A percentile compares a stretch with the other conserved stretches of the same genome.
phyloP scores from a whole-genome alignment of 106 monocot species.

The Dioscorea alata region DNA sequence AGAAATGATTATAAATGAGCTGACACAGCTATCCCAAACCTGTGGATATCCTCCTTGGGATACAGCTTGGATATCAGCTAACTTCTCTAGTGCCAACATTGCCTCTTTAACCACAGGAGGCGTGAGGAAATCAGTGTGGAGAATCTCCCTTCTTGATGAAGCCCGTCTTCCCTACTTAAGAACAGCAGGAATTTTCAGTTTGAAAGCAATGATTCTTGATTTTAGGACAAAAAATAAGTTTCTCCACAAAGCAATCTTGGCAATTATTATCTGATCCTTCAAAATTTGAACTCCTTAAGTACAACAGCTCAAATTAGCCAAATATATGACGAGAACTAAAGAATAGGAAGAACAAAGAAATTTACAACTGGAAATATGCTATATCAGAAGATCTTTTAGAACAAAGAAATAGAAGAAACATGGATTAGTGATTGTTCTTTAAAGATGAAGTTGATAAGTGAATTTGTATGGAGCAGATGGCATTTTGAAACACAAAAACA shows the following conservation, averaged over 20 bases:
- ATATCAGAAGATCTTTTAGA: too few species aligned
- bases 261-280: too few species aligned
- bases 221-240: background rate
- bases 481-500: too few species aligned
- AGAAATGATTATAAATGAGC: background rate
- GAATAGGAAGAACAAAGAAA: background rate
- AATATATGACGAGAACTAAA: background rate
- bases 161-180: conserved; percentile 59
- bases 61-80: conserved; percentile 62
- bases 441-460: too few species aligned
- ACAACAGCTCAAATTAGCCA: too few species aligned
- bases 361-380: too few species aligned
- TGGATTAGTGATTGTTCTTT: too few species aligned
- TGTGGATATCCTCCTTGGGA: conserved; percentile 90
- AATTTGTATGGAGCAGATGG: too few species aligned
- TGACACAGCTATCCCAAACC: conserved; percentile 15
- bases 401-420: too few species aligned
- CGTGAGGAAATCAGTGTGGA: conserved; percentile 86
- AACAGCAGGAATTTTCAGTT: background rate
- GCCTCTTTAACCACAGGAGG: conserved; percentile 69
- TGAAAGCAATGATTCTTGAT: background rate
- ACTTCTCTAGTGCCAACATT: conserved; percentile 59
- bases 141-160: conserved; percentile 65
- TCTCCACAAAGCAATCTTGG: background rate
- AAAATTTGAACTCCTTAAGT: too few species aligned